Evolutionary conservation across 208 protist species (phyloP).

Genomic region (Crithidia bombi): DNA sequence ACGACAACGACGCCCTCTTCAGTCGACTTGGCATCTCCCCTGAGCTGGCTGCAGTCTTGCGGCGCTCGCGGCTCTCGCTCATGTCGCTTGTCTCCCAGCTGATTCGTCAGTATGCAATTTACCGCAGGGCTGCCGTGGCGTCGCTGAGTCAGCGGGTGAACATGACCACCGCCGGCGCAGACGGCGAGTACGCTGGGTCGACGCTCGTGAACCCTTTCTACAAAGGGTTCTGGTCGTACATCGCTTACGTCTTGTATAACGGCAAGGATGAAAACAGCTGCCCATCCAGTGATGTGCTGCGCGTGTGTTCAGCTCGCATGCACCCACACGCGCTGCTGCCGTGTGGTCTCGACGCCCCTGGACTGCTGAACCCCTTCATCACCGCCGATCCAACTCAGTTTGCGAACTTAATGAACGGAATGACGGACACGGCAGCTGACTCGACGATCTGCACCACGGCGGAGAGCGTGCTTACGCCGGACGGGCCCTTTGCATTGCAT

Average conservation of each 20-base stretch:
- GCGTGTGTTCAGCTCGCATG: constrained; percentile 57
- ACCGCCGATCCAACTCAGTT: constrained; percentile 41
- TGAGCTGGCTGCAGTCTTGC: constrained; percentile 38
- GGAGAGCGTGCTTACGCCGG: constrained; percentile 24
- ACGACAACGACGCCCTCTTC: constrained; percentile 44
- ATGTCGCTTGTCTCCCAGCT: constrained; percentile 72
- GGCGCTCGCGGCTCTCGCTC: constrained; percentile 46
- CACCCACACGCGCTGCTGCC: constrained; percentile 74
- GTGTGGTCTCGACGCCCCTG: constrained; percentile 63
- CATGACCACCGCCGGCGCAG: constrained; percentile 42
- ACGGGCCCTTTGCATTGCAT: constrained; percentile 44
- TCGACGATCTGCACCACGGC: constrained; percentile 25
- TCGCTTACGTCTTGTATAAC: constrained; percentile 28
- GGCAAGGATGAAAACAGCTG: constrained; percentile 9
- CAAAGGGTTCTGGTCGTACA: constrained; percentile 59
- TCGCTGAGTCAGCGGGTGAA: constrained; percentile 65
- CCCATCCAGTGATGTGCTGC: constrained; percentile 35
- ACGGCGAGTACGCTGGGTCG: constrained; percentile 32
- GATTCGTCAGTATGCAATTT: constrained; percentile 73
- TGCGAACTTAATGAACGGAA: constrained; percentile 5
- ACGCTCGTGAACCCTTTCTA: constrained; percentile 77
- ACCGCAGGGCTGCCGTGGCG: constrained; percentile 58
- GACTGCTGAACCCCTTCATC: constrained; percentile 56
- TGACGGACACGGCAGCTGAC: constrained; percentile 2
- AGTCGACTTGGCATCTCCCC: constrained; percentile 26